phyloP scores from a whole-genome alignment of 164 flowering plant genomes.

The Sedum album region DNA sequence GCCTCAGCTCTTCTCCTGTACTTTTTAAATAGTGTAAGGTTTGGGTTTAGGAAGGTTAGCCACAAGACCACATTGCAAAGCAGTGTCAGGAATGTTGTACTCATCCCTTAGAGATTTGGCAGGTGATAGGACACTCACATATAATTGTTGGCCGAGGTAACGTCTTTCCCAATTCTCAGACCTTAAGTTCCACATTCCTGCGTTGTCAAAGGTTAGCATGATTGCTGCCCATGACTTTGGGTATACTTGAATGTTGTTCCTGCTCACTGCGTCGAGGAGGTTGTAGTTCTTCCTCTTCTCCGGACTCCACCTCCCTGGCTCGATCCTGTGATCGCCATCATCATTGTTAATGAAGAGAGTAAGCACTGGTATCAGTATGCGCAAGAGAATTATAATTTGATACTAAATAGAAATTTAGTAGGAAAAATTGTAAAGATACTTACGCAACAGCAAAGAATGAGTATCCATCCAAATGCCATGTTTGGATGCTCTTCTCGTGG shows the following conservation, averaged over 20 bases:
- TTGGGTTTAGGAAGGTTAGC: conserved; percentile 8
- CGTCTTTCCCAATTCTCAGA: conserved; percentile 11
- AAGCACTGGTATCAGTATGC: no score
- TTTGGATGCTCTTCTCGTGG: conserved; percentile 10
- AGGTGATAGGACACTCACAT: conserved; percentile 15
- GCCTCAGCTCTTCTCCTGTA: background rate
- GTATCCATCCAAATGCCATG: conserved; percentile 12
- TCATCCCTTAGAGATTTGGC: conserved; percentile 17
- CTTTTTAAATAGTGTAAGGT: conserved; percentile 9
- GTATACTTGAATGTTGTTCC: conserved; percentile 10
- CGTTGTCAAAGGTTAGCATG: conserved; percentile 11
- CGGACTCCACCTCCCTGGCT: conserved; percentile 16
- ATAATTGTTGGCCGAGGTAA: conserved; percentile 14
- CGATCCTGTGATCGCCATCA: background rate
- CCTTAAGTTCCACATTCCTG: conserved; percentile 13
- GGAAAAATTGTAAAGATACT: background rate
- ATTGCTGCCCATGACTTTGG: conserved; percentile 12
- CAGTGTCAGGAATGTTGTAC: conserved; percentile 13
- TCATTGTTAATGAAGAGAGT: background rate
- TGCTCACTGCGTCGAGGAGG: conserved; percentile 12
- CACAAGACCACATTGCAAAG: conserved; percentile 14
- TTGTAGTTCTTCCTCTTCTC: conserved; percentile 14
- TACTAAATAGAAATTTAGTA: background rate
- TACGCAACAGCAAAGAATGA: conserved; percentile 12
- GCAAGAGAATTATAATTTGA: background rate